Evolutionary conservation across 106 monocot species (phyloP), one percentile per base, ranked within the genome.

Genomic region (Hemerocallis citrina): DNA sequence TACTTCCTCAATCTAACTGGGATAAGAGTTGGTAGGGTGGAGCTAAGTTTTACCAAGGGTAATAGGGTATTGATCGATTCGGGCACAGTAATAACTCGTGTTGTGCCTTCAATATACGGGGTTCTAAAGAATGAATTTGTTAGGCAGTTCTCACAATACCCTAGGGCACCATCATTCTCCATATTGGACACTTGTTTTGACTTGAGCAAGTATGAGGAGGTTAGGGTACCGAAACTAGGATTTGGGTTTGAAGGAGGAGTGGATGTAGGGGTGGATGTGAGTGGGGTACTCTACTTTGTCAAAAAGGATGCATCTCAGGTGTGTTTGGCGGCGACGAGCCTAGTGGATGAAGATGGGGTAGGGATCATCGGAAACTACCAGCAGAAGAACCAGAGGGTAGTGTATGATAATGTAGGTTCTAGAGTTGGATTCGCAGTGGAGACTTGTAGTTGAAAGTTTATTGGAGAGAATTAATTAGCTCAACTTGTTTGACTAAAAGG

Each of bases 1-100:
- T 83, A 83, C 62, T 78, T 51, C 22, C 8, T 83, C 1, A 24
- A 68, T 0, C 65, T 83, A 4, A 55, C 61, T 0, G 68, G 32
- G 14, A 74, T 83, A 17, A 37, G 15, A 7, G 70, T 83, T 3
- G 67, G 45, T 1, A 74, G 71, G 19, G 3, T 38, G 50, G 16
- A 34, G 39, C 48, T 91, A n/a, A n/a, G n/a, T n/a, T n/a, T n/a
- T n/a, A n/a, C n/a, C 65, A 3, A 79, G 82, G 0, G 68, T 73
- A 13, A 9, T 85, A n/a, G n/a, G n/a, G n/a, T n/a, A n/a, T n/a
- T n/a, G 15, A 57, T 90, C 55, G 89, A 90, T 52, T 85, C 89
- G 7, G 89, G 89, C 16, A 85, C 85, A 1, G 81, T 85, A 41
- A 76, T 89, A 34, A 84, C 72, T 9, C 63, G 85, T 10, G 40